Percentiles rank a stretch among this genome's conserved stretches.
These are phyloP conservation scores for Aspergillus fumigatus DNA, from an alignment of 2,329 filamentous ascomycete species.

Conservation along the genomic window DNA sequence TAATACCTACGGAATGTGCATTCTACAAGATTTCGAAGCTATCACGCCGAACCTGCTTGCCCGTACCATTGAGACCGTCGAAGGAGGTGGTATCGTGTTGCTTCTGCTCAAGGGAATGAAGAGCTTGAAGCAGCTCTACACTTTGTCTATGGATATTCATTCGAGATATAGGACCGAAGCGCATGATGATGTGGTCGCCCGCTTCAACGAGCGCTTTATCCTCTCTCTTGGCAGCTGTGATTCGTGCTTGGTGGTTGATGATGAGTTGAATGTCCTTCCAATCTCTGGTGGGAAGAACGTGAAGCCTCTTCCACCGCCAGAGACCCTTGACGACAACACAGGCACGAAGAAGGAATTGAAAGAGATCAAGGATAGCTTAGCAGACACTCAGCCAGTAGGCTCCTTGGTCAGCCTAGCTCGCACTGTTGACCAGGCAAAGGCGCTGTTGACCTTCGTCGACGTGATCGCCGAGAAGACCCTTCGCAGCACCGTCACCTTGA, in stretches of 20 bases:
- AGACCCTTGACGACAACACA: constrained; percentile 68
- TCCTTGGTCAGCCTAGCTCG: constrained; percentile 77
- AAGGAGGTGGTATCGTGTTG: constrained; percentile 88
- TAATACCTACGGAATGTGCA: constrained; percentile 98
- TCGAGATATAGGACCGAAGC: constrained; percentile 94
- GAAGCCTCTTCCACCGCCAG: constrained; percentile 71
- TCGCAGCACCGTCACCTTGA: constrained; percentile 87
- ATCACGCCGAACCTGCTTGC: constrained; percentile 96
- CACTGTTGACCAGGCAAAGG: constrained; percentile 94
- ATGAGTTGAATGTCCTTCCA: constrained; percentile 93
- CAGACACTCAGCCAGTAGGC: constrained; percentile 81
- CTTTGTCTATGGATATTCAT: constrained; percentile 95
- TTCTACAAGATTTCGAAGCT: constrained; percentile 96
- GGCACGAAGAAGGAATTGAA: constrained; percentile 71
- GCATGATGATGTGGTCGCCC: constrained; percentile 86
- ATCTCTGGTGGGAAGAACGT: constrained; percentile 95
- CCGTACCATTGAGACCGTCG: constrained; percentile 92
- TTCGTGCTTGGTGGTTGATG: constrained; percentile 91
- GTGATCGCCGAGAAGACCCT: constrained; percentile 95
- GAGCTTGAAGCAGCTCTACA: constrained; percentile 95
- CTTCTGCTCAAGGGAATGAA: constrained; percentile 93
- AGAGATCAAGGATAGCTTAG: constrained; percentile 78
- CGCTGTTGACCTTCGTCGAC: constrained; percentile 92
- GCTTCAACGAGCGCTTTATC: constrained; percentile 97
- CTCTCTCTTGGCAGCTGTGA: constrained; percentile 93